Conservation (phyloP, 2,329 filamentous ascomycete genomes). For the Penicillium griseofulvum region DNA sequence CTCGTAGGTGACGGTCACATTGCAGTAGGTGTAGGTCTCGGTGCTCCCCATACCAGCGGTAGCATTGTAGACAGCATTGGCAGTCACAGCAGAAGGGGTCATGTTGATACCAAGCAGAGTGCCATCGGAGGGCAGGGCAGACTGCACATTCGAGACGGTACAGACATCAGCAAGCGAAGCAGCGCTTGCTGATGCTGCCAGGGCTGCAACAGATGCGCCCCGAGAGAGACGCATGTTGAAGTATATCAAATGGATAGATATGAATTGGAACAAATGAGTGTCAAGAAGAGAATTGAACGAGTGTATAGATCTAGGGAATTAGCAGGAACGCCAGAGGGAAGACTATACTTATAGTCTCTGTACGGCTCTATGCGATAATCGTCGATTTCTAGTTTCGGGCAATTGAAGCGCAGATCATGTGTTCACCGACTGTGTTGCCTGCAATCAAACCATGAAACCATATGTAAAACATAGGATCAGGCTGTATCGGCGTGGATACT, state of each 20-base stretch:
- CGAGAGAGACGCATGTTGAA: conserved; percentile 25
- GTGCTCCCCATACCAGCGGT: conserved; percentile 25
- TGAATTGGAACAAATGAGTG: neutral
- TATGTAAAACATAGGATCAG: neutral
- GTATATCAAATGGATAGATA: neutral
- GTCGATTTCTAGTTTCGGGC: neutral
- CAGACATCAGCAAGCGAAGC: conserved; percentile 44
- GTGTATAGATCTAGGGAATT: too few species aligned
- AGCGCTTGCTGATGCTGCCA: conserved; percentile 31
- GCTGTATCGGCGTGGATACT: neutral
- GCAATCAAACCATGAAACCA: conserved; percentile 1
- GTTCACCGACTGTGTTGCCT: neutral
- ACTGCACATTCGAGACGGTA: conserved; percentile 44
- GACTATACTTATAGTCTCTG: neutral
- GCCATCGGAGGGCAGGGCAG: conserved; percentile 44
- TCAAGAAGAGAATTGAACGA: neutral
- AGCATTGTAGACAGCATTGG: conserved; percentile 40
- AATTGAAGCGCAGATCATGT: neutral
- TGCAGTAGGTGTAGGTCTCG: conserved; percentile 36
- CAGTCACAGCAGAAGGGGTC: conserved; percentile 44
- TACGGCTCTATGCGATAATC: neutral
- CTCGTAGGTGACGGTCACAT: conserved; percentile 45
- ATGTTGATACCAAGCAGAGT: conserved; percentile 44
- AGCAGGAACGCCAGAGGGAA: neutral
- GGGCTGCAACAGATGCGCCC: conserved; percentile 17